A percentile compares a stretch with the other conserved stretches of the same genome.
phyloP scores from a whole-genome alignment of 352 stramenopile genomes.

The Phytopythium ostracodes region DNA sequence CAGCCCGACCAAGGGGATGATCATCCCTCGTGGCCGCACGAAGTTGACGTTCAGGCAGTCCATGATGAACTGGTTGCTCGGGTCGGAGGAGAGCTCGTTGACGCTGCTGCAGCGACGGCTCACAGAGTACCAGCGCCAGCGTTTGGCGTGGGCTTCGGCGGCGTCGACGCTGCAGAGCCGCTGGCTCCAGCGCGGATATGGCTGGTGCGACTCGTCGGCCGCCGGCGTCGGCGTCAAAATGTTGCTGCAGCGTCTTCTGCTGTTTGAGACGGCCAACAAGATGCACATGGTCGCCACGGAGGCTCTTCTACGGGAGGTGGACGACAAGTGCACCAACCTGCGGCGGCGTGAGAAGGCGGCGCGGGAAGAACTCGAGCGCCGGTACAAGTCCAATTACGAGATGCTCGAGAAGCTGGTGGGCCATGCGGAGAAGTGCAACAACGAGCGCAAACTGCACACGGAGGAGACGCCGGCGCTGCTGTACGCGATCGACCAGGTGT shows the following conservation, averaged over 20 bases:
- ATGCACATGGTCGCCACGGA: slow-evolving; percentile 77
- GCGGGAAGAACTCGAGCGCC: slow-evolving; percentile 31
- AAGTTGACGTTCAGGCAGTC: slow-evolving; percentile 37
- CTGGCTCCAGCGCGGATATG: slow-evolving; percentile 58
- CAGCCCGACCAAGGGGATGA: slow-evolving; percentile 33
- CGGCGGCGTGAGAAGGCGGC: slow-evolving; percentile 37
- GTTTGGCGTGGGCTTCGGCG: slow-evolving; percentile 50
- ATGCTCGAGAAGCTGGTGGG: slow-evolving; percentile 49
- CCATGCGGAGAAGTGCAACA: slow-evolving; percentile 55
- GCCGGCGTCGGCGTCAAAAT: slow-evolving; percentile 63
- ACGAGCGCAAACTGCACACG: slow-evolving; percentile 73
- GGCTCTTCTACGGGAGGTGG: slow-evolving; percentile 48
- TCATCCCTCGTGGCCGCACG: slow-evolving; percentile 45
- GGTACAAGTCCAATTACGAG: slow-evolving; percentile 35
- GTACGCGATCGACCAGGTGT: slow-evolving; percentile 59
- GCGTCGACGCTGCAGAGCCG: slow-evolving; percentile 56
- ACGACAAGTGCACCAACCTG: slow-evolving; percentile 58
- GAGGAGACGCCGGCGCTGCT: slow-evolving; percentile 61
- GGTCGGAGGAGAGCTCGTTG: slow-evolving; percentile 36
- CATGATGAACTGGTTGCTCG: slow-evolving; percentile 59
- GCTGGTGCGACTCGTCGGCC: slow-evolving; percentile 57
- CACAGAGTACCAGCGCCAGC: slow-evolving; percentile 43
- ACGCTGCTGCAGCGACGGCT: slow-evolving; percentile 41
- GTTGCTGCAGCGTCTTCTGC: slow-evolving; percentile 43
- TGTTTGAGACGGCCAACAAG: slow-evolving; percentile 66